These are phyloP conservation scores for Hypoxylon sp. DNA, from an alignment of 2,329 filamentous ascomycete species.

Conservation along the genomic window DNA sequence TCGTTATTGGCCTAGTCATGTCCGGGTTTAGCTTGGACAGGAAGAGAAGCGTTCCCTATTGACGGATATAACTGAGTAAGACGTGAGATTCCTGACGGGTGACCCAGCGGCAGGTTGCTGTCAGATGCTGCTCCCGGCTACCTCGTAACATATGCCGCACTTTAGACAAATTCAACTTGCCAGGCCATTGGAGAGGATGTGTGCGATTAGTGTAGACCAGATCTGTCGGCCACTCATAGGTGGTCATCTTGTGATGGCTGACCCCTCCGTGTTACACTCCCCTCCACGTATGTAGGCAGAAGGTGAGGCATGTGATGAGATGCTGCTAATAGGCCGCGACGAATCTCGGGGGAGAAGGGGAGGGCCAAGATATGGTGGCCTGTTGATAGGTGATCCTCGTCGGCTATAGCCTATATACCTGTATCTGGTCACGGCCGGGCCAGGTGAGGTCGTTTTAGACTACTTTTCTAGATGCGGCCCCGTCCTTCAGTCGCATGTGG, in stretches of 20 bases:
- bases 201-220: background rate
- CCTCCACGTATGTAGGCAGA: no score
- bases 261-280: background rate
- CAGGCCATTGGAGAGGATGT: background rate
- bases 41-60: background rate
- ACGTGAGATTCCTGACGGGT: background rate
- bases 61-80: conserved; percentile 4
- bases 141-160: background rate
- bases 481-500: conserved; percentile 5
- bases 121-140: background rate
- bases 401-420: background rate
- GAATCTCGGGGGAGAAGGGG: background rate
- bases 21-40: background rate
- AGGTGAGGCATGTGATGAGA: background rate
- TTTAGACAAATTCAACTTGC: no score
- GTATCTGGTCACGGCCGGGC: background rate
- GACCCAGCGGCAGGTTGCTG: background rate
- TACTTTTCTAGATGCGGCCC: conserved; percentile 16
- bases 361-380: background rate
- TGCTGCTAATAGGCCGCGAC: background rate
- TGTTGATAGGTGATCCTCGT: background rate
- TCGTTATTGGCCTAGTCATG: conserved; percentile 12
- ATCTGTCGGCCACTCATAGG: background rate
- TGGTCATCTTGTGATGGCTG: background rate
- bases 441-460: conserved; percentile 23